Percentiles rank a stretch among this genome's conserved stretches.
Conservation (phyloP, 495 filamentous ascomycete genomes). For the Xeromyces bisporus region DNA sequence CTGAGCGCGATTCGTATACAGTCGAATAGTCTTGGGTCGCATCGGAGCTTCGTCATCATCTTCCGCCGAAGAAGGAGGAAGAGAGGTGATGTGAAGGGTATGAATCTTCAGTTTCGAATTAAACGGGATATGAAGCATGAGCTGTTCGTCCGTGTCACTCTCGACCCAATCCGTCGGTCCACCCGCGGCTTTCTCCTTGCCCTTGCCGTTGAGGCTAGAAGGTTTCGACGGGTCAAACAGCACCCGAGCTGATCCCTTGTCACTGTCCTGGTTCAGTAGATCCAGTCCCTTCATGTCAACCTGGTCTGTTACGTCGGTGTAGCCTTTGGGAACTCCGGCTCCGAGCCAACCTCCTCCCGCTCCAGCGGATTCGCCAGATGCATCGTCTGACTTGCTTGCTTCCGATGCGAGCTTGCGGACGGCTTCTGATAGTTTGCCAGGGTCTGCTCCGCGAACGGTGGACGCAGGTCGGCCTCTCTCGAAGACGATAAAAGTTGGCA, state of each 20-base stretch:
- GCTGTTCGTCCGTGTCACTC: constrained; percentile 95
- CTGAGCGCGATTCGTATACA: constrained; percentile 75
- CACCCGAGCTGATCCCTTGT: constrained; percentile 47
- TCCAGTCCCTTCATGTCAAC: constrained; percentile 68
- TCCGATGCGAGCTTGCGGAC: constrained; percentile 59
- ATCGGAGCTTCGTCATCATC: constrained; percentile 62
- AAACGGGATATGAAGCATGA: constrained; percentile 89
- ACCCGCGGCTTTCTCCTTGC: constrained; percentile 17
- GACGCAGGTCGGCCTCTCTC: constrained; percentile 49
- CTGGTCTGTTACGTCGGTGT: constrained; percentile 66
- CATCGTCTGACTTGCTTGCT: constrained; percentile 38
- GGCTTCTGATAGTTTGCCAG: constrained; percentile 44
- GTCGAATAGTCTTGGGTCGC: constrained; percentile 67
- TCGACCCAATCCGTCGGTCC: constrained; percentile 73
- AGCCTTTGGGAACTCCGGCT: constrained; percentile 57
- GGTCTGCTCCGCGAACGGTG: constrained; percentile 59
- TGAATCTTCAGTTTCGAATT: constrained; percentile 79
- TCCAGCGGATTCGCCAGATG: constrained; percentile 17
- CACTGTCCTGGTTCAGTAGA: constrained; percentile 66
- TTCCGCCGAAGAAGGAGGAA: constrained; percentile 36
- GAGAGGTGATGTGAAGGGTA: constrained; percentile 74
- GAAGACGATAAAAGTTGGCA: constrained; percentile 88
- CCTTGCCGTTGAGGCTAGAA: constrained; percentile 42
- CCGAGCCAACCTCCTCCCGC: constrained; percentile 50
- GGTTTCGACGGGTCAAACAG: constrained; percentile 60